These are phyloP conservation scores for Plasmodium adleri DNA, from an alignment of 169 alveolate genomes.

Conservation along the genomic window DNA sequence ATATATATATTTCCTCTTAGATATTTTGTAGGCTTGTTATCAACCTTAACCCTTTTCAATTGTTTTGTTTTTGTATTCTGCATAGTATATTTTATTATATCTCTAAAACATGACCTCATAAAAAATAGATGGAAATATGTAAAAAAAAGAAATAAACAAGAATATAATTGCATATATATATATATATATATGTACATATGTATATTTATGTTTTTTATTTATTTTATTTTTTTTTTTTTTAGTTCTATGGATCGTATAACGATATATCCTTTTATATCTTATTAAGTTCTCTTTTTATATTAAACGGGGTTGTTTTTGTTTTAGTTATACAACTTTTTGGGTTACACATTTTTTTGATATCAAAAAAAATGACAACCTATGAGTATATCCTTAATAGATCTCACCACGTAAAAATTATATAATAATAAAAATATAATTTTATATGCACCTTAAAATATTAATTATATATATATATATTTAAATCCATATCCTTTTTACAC, in stretches of 20 bases:
- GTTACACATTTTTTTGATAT: constrained; percentile 78
- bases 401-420: constrained; percentile 18
- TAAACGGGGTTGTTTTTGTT: constrained; percentile 44
- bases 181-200: not conserved
- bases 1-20: constrained; percentile 19
- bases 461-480: not conserved
- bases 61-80: constrained; percentile 69
- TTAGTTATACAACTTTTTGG: constrained; percentile 79
- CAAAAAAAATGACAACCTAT: constrained; percentile 81
- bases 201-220: constrained; percentile 42
- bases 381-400: constrained; percentile 80
- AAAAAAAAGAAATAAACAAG: not conserved
- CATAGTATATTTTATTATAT: constrained; percentile 25
- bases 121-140: constrained; percentile 58
- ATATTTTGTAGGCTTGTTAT: constrained; percentile 58
- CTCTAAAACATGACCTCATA: constrained; percentile 47
- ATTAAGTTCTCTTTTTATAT: constrained; percentile 34
- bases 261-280: constrained; percentile 64
- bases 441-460: not conserved
- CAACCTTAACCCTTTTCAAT: constrained; percentile 37
- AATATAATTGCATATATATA: not conserved
- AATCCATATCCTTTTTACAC: not conserved
- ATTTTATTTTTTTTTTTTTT: constrained; percentile 19
- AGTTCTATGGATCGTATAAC: constrained; percentile 72
- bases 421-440: not conserved